Evolutionary conservation across 2,329 filamentous ascomycete species (phyloP).

Genomic region (Ceratocystis smalleyi): DNA sequence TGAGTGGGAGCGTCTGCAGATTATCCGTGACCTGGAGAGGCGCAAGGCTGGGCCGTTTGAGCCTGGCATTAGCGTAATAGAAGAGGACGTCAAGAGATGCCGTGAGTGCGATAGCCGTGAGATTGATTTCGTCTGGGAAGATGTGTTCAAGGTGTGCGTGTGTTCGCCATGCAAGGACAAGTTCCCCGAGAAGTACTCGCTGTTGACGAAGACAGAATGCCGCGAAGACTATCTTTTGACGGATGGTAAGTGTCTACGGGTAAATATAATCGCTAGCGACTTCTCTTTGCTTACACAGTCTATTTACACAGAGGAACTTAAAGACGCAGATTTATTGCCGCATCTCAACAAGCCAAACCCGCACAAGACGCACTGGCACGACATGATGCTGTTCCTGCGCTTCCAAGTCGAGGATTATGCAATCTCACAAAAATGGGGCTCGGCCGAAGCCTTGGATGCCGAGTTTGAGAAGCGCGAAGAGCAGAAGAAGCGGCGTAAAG

Average conservation of each 20-base stretch:
- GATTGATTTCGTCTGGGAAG: slow-evolving; percentile 91
- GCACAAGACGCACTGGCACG: slow-evolving; percentile 89
- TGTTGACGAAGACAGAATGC: slow-evolving; percentile 93
- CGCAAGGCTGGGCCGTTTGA: slow-evolving; percentile 73
- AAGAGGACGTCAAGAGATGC: slow-evolving; percentile 56
- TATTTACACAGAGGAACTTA: slow-evolving; percentile 56
- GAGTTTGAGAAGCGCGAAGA: slow-evolving; percentile 69
- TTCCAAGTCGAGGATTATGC: slow-evolving; percentile 93
- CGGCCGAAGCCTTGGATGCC: slow-evolving; percentile 64
- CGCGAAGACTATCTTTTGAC: slow-evolving; percentile 90
- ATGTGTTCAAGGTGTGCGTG: slow-evolving; percentile 59
- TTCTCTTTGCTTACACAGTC: slow-evolving; percentile 6
- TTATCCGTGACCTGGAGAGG: slow-evolving; percentile 55
- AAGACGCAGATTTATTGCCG: slow-evolving; percentile 70
- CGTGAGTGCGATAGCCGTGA: slow-evolving; percentile 69
- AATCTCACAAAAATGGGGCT: slow-evolving; percentile 81
- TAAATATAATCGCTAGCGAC: background rate
- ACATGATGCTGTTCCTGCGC: slow-evolving; percentile 95
- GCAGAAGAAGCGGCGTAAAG: slow-evolving; percentile 72
- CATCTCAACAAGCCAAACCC: slow-evolving; percentile 84
- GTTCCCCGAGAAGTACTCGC: slow-evolving; percentile 77
- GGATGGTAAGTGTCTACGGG: slow-evolving; percentile 46
- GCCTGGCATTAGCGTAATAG: slow-evolving; percentile 65
- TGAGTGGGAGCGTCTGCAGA: slow-evolving; percentile 78
- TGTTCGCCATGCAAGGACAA: slow-evolving; percentile 82